Percentiles rank a stretch among this genome's conserved stretches.
Conservation (phyloP, 768 basidiomycete genomes). For the Guyanaporus albipodus region DNA sequence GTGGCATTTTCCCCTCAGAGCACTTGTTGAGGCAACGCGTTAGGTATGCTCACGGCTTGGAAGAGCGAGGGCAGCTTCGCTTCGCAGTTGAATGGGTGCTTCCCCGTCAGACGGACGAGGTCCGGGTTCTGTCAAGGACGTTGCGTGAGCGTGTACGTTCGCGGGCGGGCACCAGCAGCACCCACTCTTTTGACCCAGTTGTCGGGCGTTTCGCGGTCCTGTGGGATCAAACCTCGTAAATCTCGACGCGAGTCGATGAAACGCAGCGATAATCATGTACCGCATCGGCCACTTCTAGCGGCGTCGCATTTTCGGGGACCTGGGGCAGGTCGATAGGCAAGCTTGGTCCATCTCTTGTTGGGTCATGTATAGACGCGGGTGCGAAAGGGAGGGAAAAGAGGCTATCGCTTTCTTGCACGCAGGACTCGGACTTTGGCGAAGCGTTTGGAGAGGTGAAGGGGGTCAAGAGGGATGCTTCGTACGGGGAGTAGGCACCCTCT, state of each 20-base stretch:
- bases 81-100: slow-evolving; percentile 62
- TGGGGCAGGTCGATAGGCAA: slow-evolving; percentile 21
- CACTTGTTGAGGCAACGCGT: background rate
- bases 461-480: slow-evolving; percentile 8
- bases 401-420: background rate
- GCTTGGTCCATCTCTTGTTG: slow-evolving; percentile 20
- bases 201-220: slow-evolving; percentile 39
- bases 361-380: slow-evolving; percentile 14
- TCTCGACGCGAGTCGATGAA: too few relatives aligned
- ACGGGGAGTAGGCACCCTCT: slow-evolving; percentile 5
- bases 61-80: slow-evolving; percentile 44
- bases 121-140: slow-evolving; percentile 23
- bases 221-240: background rate
- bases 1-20: background rate
- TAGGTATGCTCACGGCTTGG: slow-evolving; percentile 26
- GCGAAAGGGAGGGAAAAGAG: slow-evolving; percentile 16
- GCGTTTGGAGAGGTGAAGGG: slow-evolving; percentile 5
- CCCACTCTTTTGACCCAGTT: slow-evolving; percentile 39
- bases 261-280: too few relatives aligned
- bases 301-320: slow-evolving; percentile 23
- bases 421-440: background rate
- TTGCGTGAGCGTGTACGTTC: background rate
- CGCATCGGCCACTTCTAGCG: slow-evolving; percentile 18
- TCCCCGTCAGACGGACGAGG: slow-evolving; percentile 51
- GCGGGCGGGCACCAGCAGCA: background rate